Percentiles rank a stretch among this genome's conserved stretches.
These are phyloP conservation scores for Cystofilobasidium ferigula DNA, from an alignment of 768 basidiomycete genomes.

Conservation along the genomic window DNA sequence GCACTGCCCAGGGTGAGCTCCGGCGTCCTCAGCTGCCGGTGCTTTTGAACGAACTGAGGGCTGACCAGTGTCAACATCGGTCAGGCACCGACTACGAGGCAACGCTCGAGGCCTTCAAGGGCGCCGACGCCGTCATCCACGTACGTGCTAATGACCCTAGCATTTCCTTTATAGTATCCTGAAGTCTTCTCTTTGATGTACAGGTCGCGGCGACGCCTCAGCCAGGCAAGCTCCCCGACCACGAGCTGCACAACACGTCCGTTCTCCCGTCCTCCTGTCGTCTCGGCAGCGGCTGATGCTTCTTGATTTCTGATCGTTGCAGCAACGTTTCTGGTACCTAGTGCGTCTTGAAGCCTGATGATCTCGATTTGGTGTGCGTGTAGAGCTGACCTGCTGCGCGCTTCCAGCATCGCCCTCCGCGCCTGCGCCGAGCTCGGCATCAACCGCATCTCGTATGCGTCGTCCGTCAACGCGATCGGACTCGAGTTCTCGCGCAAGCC, in stretches of 20 bases:
- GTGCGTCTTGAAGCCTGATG: neutral
- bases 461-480: conserved; percentile 12
- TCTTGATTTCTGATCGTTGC: neutral
- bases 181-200: too few species aligned
- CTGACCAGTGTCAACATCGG: too few species aligned
- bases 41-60: neutral
- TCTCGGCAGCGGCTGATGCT: neutral
- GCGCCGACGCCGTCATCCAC: conserved; percentile 19
- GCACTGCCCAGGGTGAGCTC: conserved; percentile 5
- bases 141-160: too few species aligned
- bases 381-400: too few species aligned
- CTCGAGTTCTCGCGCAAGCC: conserved; percentile 10
- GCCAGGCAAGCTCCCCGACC: neutral
- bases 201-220: neutral
- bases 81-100: conserved; percentile 12
- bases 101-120: conserved; percentile 10
- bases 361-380: neutral
- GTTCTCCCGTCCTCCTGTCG: neutral
- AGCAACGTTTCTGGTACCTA: conserved; percentile 3
- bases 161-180: too few species aligned
- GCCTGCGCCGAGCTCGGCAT: conserved; percentile 17
- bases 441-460: conserved; percentile 9
- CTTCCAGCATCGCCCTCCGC: conserved; percentile 1
- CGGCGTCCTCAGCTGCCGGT: neutral
- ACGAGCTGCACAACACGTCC: neutral